A percentile compares a stretch with the other conserved stretches of the same genome.
Conservation (phyloP, 1,139 yeast genomes). For the Yamadazyma songkhlaensis region DNA sequence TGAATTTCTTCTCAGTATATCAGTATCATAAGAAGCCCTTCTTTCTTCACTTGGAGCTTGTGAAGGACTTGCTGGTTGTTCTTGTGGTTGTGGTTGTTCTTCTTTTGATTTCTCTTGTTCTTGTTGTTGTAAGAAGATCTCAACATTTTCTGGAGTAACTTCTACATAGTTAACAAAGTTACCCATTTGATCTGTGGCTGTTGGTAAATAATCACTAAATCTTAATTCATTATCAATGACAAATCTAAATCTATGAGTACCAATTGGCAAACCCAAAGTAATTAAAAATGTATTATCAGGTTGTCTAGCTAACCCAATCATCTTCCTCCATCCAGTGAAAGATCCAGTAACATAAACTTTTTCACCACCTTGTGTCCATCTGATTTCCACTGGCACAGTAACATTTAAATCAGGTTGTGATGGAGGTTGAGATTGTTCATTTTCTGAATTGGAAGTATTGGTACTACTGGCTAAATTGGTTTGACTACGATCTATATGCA, state of each 20-base stretch:
- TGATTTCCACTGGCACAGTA: conserved; percentile 73
- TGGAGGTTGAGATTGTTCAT: conserved; percentile 12
- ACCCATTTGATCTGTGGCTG: conserved; percentile 53
- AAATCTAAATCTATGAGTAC: conserved; percentile 48
- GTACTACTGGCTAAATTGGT: conserved; percentile 8
- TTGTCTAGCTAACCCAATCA: conserved; percentile 52
- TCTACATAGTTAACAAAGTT: conserved; percentile 49
- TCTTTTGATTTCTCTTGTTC: conserved; percentile 10
- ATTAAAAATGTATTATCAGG: conserved; percentile 37
- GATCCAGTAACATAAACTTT: conserved; percentile 64
- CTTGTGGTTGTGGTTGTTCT: conserved; percentile 11
- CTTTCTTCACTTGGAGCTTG: conserved; percentile 4
- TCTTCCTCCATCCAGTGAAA: conserved; percentile 50
- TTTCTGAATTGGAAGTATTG: conserved; percentile 11
- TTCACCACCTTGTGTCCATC: conserved; percentile 93
- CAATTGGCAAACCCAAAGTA: conserved; percentile 46
- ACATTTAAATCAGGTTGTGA: conserved; percentile 23
- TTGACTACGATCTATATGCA: conserved; percentile 22
- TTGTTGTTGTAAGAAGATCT: conserved; percentile 24
- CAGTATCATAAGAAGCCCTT: conserved; percentile 4
- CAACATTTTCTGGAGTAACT: conserved; percentile 43
- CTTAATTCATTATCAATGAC: conserved; percentile 48
- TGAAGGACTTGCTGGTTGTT: conserved; percentile 4
- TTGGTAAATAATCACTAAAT: conserved; percentile 45
- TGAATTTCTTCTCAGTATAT: conserved; percentile 24